Base-by-base conservation (phyloP, 495 filamentous ascomycete genomes). In the Hypoxylon perforatum region DNA sequence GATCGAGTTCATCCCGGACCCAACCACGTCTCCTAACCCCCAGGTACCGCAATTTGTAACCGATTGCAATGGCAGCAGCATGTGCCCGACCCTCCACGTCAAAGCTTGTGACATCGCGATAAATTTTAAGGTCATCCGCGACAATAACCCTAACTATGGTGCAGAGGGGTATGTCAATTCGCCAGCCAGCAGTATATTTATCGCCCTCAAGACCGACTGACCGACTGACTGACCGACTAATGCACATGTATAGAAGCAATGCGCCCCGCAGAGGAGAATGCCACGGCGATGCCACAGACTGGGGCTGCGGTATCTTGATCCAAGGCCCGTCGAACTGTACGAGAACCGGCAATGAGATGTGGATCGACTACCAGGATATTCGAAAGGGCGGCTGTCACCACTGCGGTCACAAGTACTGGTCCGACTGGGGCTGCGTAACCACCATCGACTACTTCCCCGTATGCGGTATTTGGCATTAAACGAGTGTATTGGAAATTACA, bases 281-380 rank as follows among this genome's bases (percentile, higher is more conserved):
- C 17, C 58, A 61, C 18, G 65, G 65, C 12, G 3, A 59, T 17
- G 46, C 12, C 19, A 59, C 53, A 7, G 65, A 68, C n/a, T 68
- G 44, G 22, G 65, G 65, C 54, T 68, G 65, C 48, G 65, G 19
- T 18, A 41, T 68, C 52, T 9, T 63, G 12, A 46, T 68, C 41
- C 4, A 59, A 45, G 65, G 65, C 12, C 12, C 11, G 22, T 1
- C 10, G 2, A 4, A 35, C 23, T 68, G 65, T 35, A 33, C 39
- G 2, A 39, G 42, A 21, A 63, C 65, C n/a, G 65, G 65, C 23
- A 68, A 68, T 23, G 33, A 68, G 1, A 63, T 68, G 2, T 68
- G 65, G 65, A 59, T 53, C 47, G 65, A 68, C 33, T 68, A 68
- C 17, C 65, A 68, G 42, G 65, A 62, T 1, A 68, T 68, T 14